Conservation (phyloP, 257 asterid species). For the Solanum chiquidenum region DNA sequence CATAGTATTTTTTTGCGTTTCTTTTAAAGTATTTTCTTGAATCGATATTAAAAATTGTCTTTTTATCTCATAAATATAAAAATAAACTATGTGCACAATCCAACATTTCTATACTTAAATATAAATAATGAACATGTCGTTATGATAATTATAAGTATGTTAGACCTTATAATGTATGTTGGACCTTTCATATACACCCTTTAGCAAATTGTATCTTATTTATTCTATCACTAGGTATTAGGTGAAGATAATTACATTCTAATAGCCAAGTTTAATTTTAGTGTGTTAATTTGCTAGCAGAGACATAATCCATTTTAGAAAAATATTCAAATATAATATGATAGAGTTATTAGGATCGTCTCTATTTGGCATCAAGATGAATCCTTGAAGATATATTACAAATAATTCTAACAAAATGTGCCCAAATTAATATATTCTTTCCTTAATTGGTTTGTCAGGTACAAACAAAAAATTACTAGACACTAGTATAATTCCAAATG, state of each 20-base stretch:
- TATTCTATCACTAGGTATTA: neutral
- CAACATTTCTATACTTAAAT: no score
- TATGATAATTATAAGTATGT: no score
- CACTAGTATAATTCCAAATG: no score
- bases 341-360: neutral
- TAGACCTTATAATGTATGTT: no score
- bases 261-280: neutral
- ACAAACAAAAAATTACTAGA: no score
- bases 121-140: no score
- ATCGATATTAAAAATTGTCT: no score
- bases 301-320: neutral
- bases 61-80: no score
- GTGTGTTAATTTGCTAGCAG: neutral
- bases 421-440: neutral
- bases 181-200: neutral
- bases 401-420: neutral
- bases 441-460: neutral
- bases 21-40: neutral
- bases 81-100: neutral
- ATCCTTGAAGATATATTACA: neutral
- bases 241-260: neutral
- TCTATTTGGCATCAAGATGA: neutral
- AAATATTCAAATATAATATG: no score
- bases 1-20: no score
- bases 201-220: neutral